phyloP scores from a whole-genome alignment of 2,329 filamentous ascomycete species.

The Botryotinia narcissicola region DNA sequence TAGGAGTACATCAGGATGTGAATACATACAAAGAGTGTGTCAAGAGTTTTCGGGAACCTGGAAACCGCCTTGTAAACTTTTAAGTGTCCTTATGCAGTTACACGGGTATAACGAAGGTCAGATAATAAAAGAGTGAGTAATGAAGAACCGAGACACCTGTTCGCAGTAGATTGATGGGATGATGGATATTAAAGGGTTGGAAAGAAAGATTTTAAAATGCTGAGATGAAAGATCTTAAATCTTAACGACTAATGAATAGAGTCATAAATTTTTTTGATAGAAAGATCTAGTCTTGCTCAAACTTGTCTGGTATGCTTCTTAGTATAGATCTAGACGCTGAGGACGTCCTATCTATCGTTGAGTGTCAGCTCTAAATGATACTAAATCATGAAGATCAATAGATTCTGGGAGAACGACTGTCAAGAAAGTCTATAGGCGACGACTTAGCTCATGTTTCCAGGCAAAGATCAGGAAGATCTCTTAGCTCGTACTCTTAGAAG shows the following conservation, averaged over 20 bases:
- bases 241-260: neutral
- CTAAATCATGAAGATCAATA: neutral
- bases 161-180: neutral
- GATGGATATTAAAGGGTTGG: neutral
- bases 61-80: neutral
- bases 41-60: neutral
- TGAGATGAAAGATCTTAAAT: neutral
- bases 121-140: neutral
- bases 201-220: too few relatives aligned
- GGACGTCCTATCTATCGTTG: neutral
- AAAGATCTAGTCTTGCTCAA: neutral
- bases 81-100: neutral
- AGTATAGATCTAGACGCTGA: neutral
- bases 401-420: neutral
- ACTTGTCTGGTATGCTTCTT: neutral
- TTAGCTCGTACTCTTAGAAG: neutral
- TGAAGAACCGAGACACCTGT: neutral
- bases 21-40: conserved; percentile 16
- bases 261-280: too few relatives aligned
- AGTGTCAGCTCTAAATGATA: neutral
- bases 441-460: neutral
- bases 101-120: neutral
- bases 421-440: neutral
- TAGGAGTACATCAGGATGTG: neutral
- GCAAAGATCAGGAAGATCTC: neutral